Evolutionary conservation across 192 early-diverging fungal genomes (phyloP), one percentile per base, ranked within the genome.

Genomic region (Tieghemiomyces parasiticus): DNA sequence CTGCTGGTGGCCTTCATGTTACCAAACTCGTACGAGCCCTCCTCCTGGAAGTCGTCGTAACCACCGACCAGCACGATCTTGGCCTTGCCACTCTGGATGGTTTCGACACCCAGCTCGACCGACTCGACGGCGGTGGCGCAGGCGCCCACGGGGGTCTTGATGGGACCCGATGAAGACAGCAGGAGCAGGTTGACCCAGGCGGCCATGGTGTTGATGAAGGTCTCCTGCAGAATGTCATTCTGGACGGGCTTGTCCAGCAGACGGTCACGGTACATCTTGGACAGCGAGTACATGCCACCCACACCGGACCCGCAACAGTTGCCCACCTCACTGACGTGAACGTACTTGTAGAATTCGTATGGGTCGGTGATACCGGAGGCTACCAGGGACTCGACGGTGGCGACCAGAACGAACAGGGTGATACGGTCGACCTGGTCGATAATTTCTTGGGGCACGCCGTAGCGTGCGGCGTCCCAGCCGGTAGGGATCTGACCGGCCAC

Each of bases 151-250:
- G 88, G 88, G 14, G 87, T 89, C 79, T 89, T 92, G 74, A 97
- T 93, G 13, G 90, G 90, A 33, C 94, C 94, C 0, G 91, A 85
- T 0, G 91, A 81, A 19, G 92, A 93, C 10, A 97, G 77, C 51
- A 97, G 74, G 63, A 97, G 79, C 85, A 97, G 83, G 77, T 97
- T 97, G 68, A 95, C 81, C 94, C 94, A 97, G 49, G 91, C 94
- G 22, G 90, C 80, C 83, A 88, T 88, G 55, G 91, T 93, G 80
- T 88, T 93, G 67, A 93, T 84, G 80, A 97, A 97, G 30, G 84
- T 85, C 74, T 97, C 94, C 61, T 97, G 94, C 63, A 94, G 71
- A 60, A 97, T 87, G 63, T 95, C 94, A 69, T 86, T 83, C 68
- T 91, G 89, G 24, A 91, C 80, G 44, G 83, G 86, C 67, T 83